A percentile compares a stretch with the other conserved stretches of the same genome.
phyloP scores from a whole-genome alignment of 192 early-diverging fungal species.

The Radiomyces spectabilis region DNA sequence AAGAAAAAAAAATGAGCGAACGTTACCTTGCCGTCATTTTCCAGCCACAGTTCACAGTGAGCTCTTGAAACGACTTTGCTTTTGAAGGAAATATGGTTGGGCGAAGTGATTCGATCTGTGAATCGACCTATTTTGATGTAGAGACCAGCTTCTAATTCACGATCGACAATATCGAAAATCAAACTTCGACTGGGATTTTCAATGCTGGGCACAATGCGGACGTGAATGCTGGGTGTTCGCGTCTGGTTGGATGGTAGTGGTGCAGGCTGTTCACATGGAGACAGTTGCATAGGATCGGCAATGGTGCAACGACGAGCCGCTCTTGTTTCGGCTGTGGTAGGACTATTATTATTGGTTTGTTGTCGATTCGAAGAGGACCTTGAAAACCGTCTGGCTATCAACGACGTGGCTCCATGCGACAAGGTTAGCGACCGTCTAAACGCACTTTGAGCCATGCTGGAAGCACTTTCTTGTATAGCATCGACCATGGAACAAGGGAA shows the following conservation, averaged over 20 bases:
- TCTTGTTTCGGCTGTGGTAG: background rate
- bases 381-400: slow-evolving; percentile 6
- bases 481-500: background rate
- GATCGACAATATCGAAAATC: slow-evolving; percentile 55
- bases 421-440: slow-evolving; percentile 10
- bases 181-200: slow-evolving; percentile 42
- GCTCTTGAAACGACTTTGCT: slow-evolving; percentile 79
- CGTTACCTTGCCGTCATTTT: slow-evolving; percentile 55
- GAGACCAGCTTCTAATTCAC: slow-evolving; percentile 38
- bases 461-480: too few relatives aligned
- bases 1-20: too few relatives aligned
- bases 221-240: slow-evolving; percentile 17
- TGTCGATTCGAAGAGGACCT: slow-evolving; percentile 1
- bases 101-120: slow-evolving; percentile 45
- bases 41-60: slow-evolving; percentile 83
- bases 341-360: background rate
- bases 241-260: background rate
- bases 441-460: background rate
- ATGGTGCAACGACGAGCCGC: background rate
- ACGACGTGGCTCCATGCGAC: slow-evolving; percentile 1
- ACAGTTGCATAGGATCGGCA: background rate
- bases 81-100: slow-evolving; percentile 61
- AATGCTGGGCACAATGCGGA: slow-evolving; percentile 45
- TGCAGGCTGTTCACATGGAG: too few relatives aligned
- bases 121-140: slow-evolving; percentile 57